A percentile compares a stretch with the other conserved stretches of the same genome.
Conservation (phyloP, 805 yeast species). For the Sungouiella blattae region DNA sequence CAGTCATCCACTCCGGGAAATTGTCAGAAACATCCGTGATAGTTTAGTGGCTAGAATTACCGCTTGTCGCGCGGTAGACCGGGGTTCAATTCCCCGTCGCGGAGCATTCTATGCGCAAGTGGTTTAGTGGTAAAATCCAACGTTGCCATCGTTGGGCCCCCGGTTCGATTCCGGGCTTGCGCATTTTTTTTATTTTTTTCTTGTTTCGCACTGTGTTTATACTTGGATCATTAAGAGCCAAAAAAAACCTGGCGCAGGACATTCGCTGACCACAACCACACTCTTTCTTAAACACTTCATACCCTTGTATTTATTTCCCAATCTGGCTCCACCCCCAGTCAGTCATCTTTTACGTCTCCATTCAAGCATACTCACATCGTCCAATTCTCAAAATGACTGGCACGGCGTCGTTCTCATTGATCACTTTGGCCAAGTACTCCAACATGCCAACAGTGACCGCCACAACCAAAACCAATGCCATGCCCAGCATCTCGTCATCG, state of each 20-base stretch:
- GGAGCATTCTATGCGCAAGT: slow-evolving; percentile 12
- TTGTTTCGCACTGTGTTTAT: neutral
- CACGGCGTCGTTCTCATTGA: too few relatives aligned
- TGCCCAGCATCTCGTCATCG: slow-evolving; percentile 13
- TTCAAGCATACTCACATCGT: neutral
- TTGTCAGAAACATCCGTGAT: slow-evolving; percentile 12
- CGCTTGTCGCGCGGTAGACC: slow-evolving; percentile 23
- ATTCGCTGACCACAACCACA: too few relatives aligned
- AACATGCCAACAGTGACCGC: slow-evolving; percentile 1
- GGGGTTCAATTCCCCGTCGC: slow-evolving; percentile 22
- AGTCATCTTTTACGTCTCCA: neutral
- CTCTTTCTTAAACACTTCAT: too few relatives aligned
- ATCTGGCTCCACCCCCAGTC: too few relatives aligned
- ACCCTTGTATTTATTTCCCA: neutral
- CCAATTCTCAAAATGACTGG: neutral
- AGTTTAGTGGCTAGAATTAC: slow-evolving; percentile 21
- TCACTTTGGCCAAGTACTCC: neutral
- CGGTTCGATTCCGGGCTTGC: slow-evolving; percentile 12
- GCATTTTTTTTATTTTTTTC: slow-evolving; percentile 5
- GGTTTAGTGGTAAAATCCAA: slow-evolving; percentile 13
- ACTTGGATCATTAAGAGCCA: neutral
- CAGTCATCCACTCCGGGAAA: too few relatives aligned
- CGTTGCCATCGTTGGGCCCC: slow-evolving; percentile 15
- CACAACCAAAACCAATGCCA: slow-evolving; percentile 5
- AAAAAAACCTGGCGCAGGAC: neutral